Percentiles rank a stretch among this genome's conserved stretches.
These are phyloP conservation scores for Abrus precatorius DNA, from an alignment of 306 rosid species.

Conservation along the genomic window DNA sequence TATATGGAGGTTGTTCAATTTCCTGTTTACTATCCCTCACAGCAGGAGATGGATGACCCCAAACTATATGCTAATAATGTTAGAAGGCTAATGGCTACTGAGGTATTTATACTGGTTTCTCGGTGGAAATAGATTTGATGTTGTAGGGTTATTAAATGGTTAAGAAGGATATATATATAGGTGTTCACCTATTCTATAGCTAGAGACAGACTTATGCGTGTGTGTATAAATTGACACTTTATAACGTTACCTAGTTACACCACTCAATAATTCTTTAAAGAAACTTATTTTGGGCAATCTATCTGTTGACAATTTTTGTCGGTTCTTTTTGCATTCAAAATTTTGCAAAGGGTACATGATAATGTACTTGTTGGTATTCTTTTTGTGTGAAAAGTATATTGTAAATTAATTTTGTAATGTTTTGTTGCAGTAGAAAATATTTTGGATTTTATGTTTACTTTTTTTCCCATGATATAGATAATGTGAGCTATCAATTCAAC, in stretches of 20 bases:
- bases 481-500: neutral
- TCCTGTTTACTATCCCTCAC: slow-evolving; percentile 81
- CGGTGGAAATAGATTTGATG: neutral
- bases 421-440: neutral
- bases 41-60: slow-evolving; percentile 91
- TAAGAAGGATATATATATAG: neutral
- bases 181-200: slow-evolving; percentile 13
- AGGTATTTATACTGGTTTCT: slow-evolving; percentile 64
- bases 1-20: slow-evolving; percentile 77
- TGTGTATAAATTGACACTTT: slow-evolving; percentile 1
- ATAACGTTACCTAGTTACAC: slow-evolving; percentile 6
- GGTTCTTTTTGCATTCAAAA: slow-evolving; percentile 22
- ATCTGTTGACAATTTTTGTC: slow-evolving; percentile 8
- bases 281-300: slow-evolving; percentile 10
- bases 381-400: slow-evolving; percentile 2
- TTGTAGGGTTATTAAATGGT: slow-evolving; percentile 5
- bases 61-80: slow-evolving; percentile 79
- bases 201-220: neutral
- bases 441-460: no score
- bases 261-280: slow-evolving; percentile 3
- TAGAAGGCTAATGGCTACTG: slow-evolving; percentile 90
- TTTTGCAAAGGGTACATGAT: neutral
- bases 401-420: neutral
- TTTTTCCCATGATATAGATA: neutral
- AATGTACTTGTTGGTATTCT: neutral